A percentile compares a stretch with the other conserved stretches of the same genome.
phyloP scores from a whole-genome alignment of 768 basidiomycete genomes.

The Lactarius pseudohatsudake region DNA sequence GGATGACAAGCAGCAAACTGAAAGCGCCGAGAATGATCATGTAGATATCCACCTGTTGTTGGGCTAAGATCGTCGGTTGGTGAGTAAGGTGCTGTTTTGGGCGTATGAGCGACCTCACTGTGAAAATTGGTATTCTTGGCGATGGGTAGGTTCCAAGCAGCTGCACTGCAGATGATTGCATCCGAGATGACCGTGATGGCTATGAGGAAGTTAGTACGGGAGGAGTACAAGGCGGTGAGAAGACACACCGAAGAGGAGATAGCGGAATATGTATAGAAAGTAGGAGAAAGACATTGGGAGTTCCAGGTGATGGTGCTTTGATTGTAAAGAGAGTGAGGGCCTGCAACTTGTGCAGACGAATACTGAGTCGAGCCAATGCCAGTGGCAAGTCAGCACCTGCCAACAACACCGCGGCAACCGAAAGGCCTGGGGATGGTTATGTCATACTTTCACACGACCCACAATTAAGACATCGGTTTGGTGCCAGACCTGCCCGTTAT shows the following conservation, averaged over 20 bases:
- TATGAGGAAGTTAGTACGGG: not conserved
- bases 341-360: constrained; percentile 13
- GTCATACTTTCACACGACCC: not conserved
- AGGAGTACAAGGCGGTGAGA: too few relatives aligned
- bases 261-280: constrained; percentile 6
- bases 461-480: not conserved
- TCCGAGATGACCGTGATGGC: constrained; percentile 22
- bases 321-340: constrained; percentile 11
- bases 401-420: not conserved
- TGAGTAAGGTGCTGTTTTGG: not conserved
- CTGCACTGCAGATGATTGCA: constrained; percentile 30
- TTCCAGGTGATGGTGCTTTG: not conserved
- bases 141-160: constrained; percentile 26
- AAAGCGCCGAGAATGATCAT: constrained; percentile 30
- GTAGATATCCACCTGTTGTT: constrained; percentile 21
- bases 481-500: not conserved
- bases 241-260: constrained; percentile 15
- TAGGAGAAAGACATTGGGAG: not conserved
- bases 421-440: not conserved
- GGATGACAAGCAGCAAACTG: constrained; percentile 25
- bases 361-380: not conserved
- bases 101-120: not conserved
- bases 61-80: not conserved
- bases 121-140: constrained; percentile 9
- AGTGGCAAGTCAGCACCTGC: constrained; percentile 2